Evolutionary conservation across 2,329 filamentous ascomycete species (phyloP).

Genomic region (Talaromyces atroroseus): DNA sequence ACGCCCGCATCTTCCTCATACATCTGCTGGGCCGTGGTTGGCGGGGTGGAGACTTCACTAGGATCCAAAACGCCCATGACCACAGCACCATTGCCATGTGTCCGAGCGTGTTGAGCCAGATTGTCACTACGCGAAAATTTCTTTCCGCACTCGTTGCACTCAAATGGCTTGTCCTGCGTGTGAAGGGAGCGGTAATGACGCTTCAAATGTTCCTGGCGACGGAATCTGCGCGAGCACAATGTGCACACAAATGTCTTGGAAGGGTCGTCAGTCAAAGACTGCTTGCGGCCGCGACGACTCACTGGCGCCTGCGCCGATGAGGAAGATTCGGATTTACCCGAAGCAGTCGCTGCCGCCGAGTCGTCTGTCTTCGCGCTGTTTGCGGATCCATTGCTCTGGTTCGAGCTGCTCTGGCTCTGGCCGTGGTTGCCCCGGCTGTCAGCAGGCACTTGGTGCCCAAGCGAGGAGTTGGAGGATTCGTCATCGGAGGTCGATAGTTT

Average conservation of each 20-base stretch:
- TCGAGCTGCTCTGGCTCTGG: constrained; percentile 38
- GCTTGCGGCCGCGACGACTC: constrained; percentile 94
- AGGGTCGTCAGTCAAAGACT: constrained; percentile 94
- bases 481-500: constrained; percentile 25
- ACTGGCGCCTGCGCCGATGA: constrained; percentile 12
- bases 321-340: constrained; percentile 18
- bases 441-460: constrained; percentile 27
- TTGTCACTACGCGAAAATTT: constrained; percentile 99
- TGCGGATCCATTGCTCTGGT: constrained; percentile 33
- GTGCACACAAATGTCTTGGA: constrained; percentile 98
- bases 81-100: constrained; percentile 83
- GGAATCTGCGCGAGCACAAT: constrained; percentile 93
- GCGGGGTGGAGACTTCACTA: constrained; percentile 48
- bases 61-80: constrained; percentile 76
- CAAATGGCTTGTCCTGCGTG: constrained; percentile 97
- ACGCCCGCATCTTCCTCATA: constrained; percentile 59
- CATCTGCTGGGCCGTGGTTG: constrained; percentile 20
- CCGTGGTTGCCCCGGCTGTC: constrained; percentile 24
- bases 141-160: constrained; percentile 96
- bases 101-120: constrained; percentile 89
- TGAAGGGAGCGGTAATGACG: constrained; percentile 97
- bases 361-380: constrained; percentile 43
- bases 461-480: constrained; percentile 20
- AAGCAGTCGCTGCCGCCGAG: constrained; percentile 44
- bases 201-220: constrained; percentile 96